phyloP scores from a whole-genome alignment of 2,329 filamentous ascomycete genomes.

The Aureobasidium mangrovei region DNA sequence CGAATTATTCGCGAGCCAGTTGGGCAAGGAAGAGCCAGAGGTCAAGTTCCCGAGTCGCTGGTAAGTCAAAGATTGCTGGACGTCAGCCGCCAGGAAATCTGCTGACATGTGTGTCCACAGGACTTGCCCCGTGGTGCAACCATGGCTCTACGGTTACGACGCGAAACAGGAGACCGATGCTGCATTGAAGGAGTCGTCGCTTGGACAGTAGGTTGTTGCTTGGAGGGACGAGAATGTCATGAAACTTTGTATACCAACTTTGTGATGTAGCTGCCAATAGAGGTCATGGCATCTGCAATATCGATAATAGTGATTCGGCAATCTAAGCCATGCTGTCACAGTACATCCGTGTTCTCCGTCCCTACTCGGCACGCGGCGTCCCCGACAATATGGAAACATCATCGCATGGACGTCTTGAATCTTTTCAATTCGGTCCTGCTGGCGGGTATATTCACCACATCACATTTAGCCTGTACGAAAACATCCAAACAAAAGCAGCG shows the following conservation, averaged over 20 bases:
- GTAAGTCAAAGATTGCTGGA: constrained; percentile 27
- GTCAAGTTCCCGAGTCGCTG: constrained; percentile 55
- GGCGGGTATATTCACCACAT: constrained; percentile 4
- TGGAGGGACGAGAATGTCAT: background rate
- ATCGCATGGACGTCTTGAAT: constrained; percentile 3
- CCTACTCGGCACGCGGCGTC: background rate
- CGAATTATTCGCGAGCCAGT: constrained; percentile 45
- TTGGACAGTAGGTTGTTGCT: background rate
- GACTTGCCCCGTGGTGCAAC: constrained; percentile 53
- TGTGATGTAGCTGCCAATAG: too few species aligned
- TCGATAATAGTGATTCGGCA: background rate
- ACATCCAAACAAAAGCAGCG: background rate
- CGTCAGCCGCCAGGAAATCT: background rate
- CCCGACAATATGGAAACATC: background rate
- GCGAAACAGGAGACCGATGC: constrained; percentile 44
- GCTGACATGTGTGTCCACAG: constrained; percentile 2
- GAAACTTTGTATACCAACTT: background rate
- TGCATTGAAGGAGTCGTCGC: constrained; percentile 19
- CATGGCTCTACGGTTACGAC: constrained; percentile 58
- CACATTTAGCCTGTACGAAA: constrained; percentile 2
- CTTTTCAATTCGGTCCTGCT: constrained; percentile 14
- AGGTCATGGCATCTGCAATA: too few species aligned
- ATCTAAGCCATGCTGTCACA: background rate
- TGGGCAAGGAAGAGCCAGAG: constrained; percentile 41
- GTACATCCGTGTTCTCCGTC: background rate